Percentiles rank a stretch among this genome's conserved stretches.
These are phyloP conservation scores for Boletus patriciae DNA, from an alignment of 768 basidiomycete genomes.

Conservation along the genomic window DNA sequence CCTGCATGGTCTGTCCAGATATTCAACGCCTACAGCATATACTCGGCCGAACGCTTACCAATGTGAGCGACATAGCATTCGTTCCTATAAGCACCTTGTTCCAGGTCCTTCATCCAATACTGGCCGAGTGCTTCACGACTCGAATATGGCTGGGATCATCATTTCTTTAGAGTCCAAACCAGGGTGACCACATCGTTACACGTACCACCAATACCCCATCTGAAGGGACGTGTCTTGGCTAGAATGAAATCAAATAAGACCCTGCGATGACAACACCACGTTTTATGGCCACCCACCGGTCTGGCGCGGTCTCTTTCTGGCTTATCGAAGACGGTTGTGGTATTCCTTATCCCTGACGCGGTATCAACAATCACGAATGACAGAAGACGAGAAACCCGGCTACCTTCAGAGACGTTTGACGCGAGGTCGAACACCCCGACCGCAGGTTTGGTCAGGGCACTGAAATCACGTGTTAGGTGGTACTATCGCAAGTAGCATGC, in stretches of 20 bases:
- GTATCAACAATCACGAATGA: slow-evolving; percentile 5
- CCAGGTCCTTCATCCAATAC: slow-evolving; percentile 95
- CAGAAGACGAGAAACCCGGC: neutral
- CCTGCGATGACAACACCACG: neutral
- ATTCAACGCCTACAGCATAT: slow-evolving; percentile 9
- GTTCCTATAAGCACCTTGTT: slow-evolving; percentile 80
- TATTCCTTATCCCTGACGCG: slow-evolving; percentile 87
- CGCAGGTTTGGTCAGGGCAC: slow-evolving; percentile 93
- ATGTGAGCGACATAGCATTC: slow-evolving; percentile 93
- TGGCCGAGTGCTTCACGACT: slow-evolving; percentile 90
- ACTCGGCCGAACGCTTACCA: slow-evolving; percentile 48
- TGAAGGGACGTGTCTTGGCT: slow-evolving; percentile 83
- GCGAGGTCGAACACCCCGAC: slow-evolving; percentile 97
- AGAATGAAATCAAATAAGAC: slow-evolving; percentile 1
- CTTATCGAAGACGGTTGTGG: slow-evolving; percentile 96
- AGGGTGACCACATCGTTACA: slow-evolving; percentile 1
- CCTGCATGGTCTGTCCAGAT: slow-evolving; percentile 61
- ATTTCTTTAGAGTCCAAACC: neutral
- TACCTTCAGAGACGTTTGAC: slow-evolving; percentile 91
- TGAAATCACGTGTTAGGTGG: slow-evolving; percentile 29
- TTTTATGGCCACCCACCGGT: slow-evolving; percentile 47
- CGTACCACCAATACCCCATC: slow-evolving; percentile 87
- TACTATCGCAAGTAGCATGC: neutral
- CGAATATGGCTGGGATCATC: slow-evolving; percentile 69
- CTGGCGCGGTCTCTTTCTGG: slow-evolving; percentile 85